Conservation (phyloP, 179 eudicot genomes). For the Carnegiea gigantea region DNA sequence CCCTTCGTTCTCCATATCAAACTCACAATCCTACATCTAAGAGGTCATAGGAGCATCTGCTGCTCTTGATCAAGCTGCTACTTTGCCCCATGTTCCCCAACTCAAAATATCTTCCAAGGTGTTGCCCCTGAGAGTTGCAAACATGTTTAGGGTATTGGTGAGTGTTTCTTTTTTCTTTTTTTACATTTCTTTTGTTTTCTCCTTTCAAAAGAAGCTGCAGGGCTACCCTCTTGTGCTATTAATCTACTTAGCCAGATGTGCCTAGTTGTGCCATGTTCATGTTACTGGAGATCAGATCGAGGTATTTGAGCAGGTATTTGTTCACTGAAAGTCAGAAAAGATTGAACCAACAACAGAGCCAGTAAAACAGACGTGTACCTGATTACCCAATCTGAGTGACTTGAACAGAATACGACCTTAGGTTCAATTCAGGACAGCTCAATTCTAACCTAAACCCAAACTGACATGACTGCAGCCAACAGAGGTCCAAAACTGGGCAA, state of each 20-base stretch:
- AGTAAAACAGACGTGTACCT: not conserved
- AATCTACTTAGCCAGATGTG: not conserved
- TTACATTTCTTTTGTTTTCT: too few species aligned
- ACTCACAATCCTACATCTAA: constrained; percentile 66
- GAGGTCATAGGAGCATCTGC: constrained; percentile 71
- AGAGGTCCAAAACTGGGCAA: not conserved
- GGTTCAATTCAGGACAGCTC: not conserved
- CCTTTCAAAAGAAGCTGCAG: not conserved
- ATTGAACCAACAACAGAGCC: not conserved
- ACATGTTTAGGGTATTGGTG: constrained; percentile 88
- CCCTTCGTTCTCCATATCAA: constrained; percentile 60
- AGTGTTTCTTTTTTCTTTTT: constrained; percentile 27
- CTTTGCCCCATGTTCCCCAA: constrained; percentile 70
- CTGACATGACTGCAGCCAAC: not conserved
- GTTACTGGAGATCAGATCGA: not conserved
- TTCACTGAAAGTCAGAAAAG: not conserved
- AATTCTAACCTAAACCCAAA: not conserved
- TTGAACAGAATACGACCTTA: not conserved
- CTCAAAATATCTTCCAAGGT: constrained; percentile 60
- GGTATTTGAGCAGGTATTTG: not conserved
- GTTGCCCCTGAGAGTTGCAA: constrained; percentile 73
- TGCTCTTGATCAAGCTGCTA: constrained; percentile 29
- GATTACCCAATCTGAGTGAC: not conserved
- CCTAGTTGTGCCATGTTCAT: not conserved
- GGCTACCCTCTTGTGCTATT: not conserved